Evolutionary conservation across 1,284 basidiomycete species (phyloP), one percentile per base, ranked within the genome.

Genomic region (Vanrija sp.): DNA sequence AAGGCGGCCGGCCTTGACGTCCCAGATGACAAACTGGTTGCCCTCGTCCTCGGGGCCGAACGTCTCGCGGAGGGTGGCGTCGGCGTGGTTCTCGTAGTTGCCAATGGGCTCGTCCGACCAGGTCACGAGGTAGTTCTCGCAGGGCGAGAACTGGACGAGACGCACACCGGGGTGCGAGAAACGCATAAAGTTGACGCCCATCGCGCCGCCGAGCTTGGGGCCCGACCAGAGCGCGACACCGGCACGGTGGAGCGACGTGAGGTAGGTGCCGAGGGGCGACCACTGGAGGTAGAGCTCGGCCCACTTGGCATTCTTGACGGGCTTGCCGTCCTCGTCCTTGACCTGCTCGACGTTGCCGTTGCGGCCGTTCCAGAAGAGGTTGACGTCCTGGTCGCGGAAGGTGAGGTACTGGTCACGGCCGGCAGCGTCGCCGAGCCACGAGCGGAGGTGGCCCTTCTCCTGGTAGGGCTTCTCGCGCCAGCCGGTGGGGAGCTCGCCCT

Each of bases 181-280:
- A 57, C 92, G 89, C 43, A 74, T 64, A 25, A 72, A 65, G 61
- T 74, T 71, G 67, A 74, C 72, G 48, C 72, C 72, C 50, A 71
- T 68, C 16, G 68, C 59, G 29, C 72, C 72, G 54, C 74, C 71
- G 52, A 77, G 71, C 50, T 72, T 71, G 52, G 73, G 69, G 25
- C 96, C 96, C 54, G 92, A 95, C 92, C 94, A 98, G 44, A 98
- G 82, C 45, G 91, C 89, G 58, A 98, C 89, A 78, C 96, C 96
- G 76, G 93, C 94, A 45, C 91, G 85, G 76, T 98, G 96, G 55
- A 98, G 84, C 9, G 96, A 96, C 46, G 93, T 87, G 59, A 98
- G 82, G 74, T 88, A 92, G 21, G 95, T 98, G 52, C 96, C 96
- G 57, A 89, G 82, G 34, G 95, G 94, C 38, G 96, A 98, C 96